A percentile compares a stretch with the other conserved stretches of the same genome.
Evolutionary conservation across 495 filamentous ascomycete genomes (phyloP).

Genomic region (Lentithecium fluviatile): DNA sequence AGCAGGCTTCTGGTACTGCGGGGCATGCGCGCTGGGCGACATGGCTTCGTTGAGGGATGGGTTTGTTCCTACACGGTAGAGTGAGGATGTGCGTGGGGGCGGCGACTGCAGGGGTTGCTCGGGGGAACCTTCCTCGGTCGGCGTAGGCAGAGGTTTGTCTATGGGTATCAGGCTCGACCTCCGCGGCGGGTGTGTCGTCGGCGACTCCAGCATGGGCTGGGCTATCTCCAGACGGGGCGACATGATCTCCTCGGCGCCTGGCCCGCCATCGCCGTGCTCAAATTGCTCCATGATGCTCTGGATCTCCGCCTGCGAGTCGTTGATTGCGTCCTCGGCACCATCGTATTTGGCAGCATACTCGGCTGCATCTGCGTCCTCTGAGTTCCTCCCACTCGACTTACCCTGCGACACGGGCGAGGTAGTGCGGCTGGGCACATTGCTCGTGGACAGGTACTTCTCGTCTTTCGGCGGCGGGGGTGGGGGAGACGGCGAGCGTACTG

Average conservation of each 20-base stretch:
- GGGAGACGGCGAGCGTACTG: slow-evolving; percentile 31
- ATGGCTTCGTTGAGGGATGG: slow-evolving; percentile 46
- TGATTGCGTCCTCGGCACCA: slow-evolving; percentile 53
- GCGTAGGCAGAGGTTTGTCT: slow-evolving; percentile 38
- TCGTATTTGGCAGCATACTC: slow-evolving; percentile 53
- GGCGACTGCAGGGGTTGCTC: slow-evolving; percentile 31
- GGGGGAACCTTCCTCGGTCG: slow-evolving; percentile 5
- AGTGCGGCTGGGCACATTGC: slow-evolving; percentile 38
- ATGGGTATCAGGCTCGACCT: slow-evolving; percentile 79
- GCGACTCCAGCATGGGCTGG: slow-evolving; percentile 62
- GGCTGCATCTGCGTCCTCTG: slow-evolving; percentile 30
- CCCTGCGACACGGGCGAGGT: slow-evolving; percentile 52
- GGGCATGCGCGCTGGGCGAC: slow-evolving; percentile 53
- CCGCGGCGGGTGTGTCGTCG: slow-evolving; percentile 71
- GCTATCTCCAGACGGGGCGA: slow-evolving; percentile 74
- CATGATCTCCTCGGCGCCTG: slow-evolving; percentile 73
- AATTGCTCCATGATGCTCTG: slow-evolving; percentile 90
- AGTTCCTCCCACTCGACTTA: slow-evolving; percentile 27
- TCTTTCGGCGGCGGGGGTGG: slow-evolving; percentile 46
- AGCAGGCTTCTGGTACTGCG: slow-evolving; percentile 67
- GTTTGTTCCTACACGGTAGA: slow-evolving; percentile 26
- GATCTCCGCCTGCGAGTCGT: slow-evolving; percentile 79
- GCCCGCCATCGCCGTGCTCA: slow-evolving; percentile 59
- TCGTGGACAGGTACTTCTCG: slow-evolving; percentile 60
- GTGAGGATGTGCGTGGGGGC: slow-evolving; percentile 37